Percentiles rank a stretch among this genome's conserved stretches.
phyloP scores from a whole-genome alignment of 768 basidiomycete genomes.

The Rossbeevera mucosa region DNA sequence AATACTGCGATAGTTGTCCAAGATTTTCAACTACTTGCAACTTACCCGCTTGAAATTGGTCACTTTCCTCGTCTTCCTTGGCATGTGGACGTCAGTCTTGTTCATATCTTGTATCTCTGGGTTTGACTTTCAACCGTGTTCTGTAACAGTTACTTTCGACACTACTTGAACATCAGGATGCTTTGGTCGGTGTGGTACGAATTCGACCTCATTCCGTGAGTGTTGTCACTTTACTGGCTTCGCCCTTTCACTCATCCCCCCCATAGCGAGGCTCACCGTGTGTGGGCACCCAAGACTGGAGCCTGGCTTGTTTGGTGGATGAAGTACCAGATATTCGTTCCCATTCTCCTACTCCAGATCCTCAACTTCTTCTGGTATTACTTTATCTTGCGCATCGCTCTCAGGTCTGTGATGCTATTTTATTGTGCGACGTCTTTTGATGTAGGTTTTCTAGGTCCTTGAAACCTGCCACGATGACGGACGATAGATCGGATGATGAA shows the following conservation, averaged over 20 bases:
- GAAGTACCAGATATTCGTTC: slow-evolving; percentile 73
- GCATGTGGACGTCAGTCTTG: slow-evolving; percentile 72
- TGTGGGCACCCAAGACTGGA: slow-evolving; percentile 59
- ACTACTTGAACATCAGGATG: slow-evolving; percentile 83
- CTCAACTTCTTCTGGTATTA: slow-evolving; percentile 94
- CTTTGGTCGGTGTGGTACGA: slow-evolving; percentile 85
- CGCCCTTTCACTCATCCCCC: slow-evolving; percentile 6
- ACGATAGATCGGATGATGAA: slow-evolving; percentile 81
- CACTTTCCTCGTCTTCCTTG: slow-evolving; percentile 61
- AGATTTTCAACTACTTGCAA: slow-evolving; percentile 84
- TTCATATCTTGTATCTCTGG: background rate
- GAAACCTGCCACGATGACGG: slow-evolving; percentile 43
- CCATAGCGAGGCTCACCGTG: slow-evolving; percentile 48
- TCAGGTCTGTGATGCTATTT: slow-evolving; percentile 48
- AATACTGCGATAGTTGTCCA: slow-evolving; percentile 55
- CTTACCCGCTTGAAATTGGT: slow-evolving; percentile 58
- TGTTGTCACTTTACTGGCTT: slow-evolving; percentile 9
- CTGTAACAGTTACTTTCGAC: slow-evolving; percentile 77
- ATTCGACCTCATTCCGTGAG: slow-evolving; percentile 70
- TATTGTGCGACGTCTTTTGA: slow-evolving; percentile 6
- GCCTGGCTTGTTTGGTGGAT: slow-evolving; percentile 75
- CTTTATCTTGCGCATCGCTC: slow-evolving; percentile 73
- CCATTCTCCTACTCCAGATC: slow-evolving; percentile 69
- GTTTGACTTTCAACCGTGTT: background rate
- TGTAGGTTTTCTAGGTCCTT: slow-evolving; percentile 44